Conservation (phyloP, 2,329 filamentous ascomycete species). For the Beauveria bassiana region DNA sequence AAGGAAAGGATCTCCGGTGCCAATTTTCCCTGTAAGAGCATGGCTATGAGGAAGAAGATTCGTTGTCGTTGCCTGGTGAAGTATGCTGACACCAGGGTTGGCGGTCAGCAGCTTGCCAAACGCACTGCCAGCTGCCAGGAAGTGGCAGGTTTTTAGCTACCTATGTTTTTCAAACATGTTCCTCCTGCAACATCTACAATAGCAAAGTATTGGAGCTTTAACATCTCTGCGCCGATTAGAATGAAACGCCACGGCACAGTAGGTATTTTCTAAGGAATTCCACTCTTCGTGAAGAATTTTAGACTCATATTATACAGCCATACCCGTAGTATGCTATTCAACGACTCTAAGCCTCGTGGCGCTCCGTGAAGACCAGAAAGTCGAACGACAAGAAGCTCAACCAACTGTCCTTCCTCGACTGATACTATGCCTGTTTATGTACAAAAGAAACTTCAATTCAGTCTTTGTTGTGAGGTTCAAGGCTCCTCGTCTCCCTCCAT, state of each 20-base stretch:
- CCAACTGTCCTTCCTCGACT: constrained; percentile 1
- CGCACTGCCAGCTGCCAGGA: neutral
- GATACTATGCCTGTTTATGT: constrained; percentile 22
- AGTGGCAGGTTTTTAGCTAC: neutral
- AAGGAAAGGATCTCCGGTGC: neutral
- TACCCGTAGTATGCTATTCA: constrained; percentile 5
- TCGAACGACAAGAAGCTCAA: constrained; percentile 4
- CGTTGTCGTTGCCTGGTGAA: neutral
- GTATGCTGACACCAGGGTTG: neutral
- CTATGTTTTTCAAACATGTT: neutral
- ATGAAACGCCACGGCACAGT: neutral
- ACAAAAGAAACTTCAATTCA: constrained; percentile 23
- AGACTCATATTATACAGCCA: constrained; percentile 6
- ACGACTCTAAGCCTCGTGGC: neutral
- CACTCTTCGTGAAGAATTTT: neutral
- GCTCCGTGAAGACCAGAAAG: neutral
- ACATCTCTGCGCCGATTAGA: too few relatives aligned
- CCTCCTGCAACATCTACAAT: too few relatives aligned
- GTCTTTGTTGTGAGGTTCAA: constrained; percentile 23
- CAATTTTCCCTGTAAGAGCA: neutral
- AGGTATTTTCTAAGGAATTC: too few relatives aligned
- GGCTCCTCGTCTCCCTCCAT: constrained; percentile 47
- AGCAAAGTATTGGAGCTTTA: neutral
- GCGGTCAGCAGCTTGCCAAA: neutral
- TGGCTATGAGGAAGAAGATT: neutral